Conservation (phyloP, 2,329 filamentous ascomycete genomes). For the Claviceps capensis region DNA sequence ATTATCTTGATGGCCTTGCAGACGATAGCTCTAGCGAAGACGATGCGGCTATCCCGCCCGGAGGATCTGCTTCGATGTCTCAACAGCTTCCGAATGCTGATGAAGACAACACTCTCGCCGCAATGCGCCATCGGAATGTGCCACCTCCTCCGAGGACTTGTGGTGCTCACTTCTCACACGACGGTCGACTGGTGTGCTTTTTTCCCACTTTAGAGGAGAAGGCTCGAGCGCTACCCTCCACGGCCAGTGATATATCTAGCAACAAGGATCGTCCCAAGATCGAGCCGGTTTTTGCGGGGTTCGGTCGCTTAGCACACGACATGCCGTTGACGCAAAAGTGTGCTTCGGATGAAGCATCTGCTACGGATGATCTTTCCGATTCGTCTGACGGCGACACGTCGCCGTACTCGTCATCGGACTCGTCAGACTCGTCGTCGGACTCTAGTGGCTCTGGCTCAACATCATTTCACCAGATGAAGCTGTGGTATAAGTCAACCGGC, state of each 20-base stretch:
- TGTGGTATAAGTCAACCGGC: slow-evolving; percentile 41
- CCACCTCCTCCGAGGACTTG: slow-evolving; percentile 45
- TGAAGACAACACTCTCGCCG: slow-evolving; percentile 37
- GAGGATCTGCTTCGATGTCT: slow-evolving; percentile 45
- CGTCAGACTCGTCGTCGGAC: too few species aligned
- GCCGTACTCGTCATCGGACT: slow-evolving; percentile 28
- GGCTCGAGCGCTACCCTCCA: slow-evolving; percentile 34
- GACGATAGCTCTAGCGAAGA: slow-evolving; percentile 82
- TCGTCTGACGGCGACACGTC: slow-evolving; percentile 35
- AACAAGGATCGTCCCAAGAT: slow-evolving; percentile 36
- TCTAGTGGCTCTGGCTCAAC: slow-evolving; percentile 50
- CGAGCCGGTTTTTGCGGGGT: slow-evolving; percentile 43
- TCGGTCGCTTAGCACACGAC: slow-evolving; percentile 40
- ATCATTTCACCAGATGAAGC: slow-evolving; percentile 43
- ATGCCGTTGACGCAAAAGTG: slow-evolving; percentile 32
- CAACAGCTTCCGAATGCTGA: slow-evolving; percentile 45
- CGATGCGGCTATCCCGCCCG: slow-evolving; percentile 41
- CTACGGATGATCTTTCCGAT: slow-evolving; percentile 35
- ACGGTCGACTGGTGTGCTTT: slow-evolving; percentile 52
- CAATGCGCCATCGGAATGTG: slow-evolving; percentile 35
- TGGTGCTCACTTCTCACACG: slow-evolving; percentile 46
- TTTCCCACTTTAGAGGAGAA: slow-evolving; percentile 56
- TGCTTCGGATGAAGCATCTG: slow-evolving; percentile 34
- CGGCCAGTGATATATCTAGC: slow-evolving; percentile 29
- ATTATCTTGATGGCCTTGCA: slow-evolving; percentile 39